Base-by-base conservation (phyloP, 1,139 yeast genomes). In the Saccharomycopsis hybrid region DNA sequence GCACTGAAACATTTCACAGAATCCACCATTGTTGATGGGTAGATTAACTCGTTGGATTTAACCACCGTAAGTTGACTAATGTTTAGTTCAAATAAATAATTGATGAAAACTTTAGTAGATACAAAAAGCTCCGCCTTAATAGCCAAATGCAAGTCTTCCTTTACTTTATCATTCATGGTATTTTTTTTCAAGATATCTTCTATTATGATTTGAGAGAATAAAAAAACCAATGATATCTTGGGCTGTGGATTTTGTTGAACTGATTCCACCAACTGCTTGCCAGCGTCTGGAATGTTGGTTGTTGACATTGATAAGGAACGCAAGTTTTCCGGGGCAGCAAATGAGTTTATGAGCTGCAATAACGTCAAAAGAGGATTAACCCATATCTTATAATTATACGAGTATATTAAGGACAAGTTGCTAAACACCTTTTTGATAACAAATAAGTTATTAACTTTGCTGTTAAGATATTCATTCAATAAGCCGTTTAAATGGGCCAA, bases 371-470 rank as follows among this genome's bases (percentile, higher is more conserved):
- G 54, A 2, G 79, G 78, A 48, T 70, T 64, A 24, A 54, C 53
- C 78, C 78, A 74, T 18, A 52, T 13, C 18, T 31, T 25, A 41
- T 30, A 49, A 29, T 37, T 36, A 24, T 41, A 13, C 54, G 48
- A 7, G 32, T 50, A 82, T 5, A 82, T 58, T 38, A 78, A 62
- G 1, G 83, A 73, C 37, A 82, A 57, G 57, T 82, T 78, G n/a
- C 87, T 78, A 58, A 74, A 64, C 50, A 76, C 51, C 56, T 76
- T 76, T 50, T 65, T 71, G 27, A 76, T 63, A 5, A 73, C 67
- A 49, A 73, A 61, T 44, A 65, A 43, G 27, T 58, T 60, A 9
- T 35, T 35, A n/a, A 18, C 11, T 5, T 33, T 30, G n/a, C 28
- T 25, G 35, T 30, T 8, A 13, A 47, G 31, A 30, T 18, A 37